phyloP scores from a whole-genome alignment of 1,284 basidiomycete genomes.

The Austroboletus rostrupii region DNA sequence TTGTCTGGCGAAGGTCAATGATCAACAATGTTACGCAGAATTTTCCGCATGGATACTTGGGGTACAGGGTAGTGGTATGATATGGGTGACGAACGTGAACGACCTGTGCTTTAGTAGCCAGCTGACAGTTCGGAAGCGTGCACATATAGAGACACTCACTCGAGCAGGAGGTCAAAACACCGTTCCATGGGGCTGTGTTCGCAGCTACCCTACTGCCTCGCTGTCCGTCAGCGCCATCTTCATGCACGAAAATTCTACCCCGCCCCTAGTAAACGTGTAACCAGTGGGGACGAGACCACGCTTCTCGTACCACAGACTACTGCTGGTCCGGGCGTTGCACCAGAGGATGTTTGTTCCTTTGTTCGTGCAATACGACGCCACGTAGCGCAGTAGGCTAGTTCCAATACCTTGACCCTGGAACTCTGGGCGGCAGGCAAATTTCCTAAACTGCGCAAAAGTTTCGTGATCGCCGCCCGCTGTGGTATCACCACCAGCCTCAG shows the following conservation, averaged over 20 bases:
- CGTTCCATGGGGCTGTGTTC: neutral
- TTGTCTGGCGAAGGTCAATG: neutral
- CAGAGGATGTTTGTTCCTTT: conserved; percentile 41
- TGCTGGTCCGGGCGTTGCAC: conserved; percentile 53
- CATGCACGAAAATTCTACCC: conserved; percentile 54
- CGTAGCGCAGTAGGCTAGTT: conserved; percentile 42
- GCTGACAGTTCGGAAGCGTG: neutral
- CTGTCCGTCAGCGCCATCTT: conserved; percentile 26
- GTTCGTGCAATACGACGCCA: conserved; percentile 36
- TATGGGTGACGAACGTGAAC: conserved; percentile 2
- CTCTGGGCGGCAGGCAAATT: conserved; percentile 53
- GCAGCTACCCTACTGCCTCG: neutral
- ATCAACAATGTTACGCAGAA: conserved; percentile 1
- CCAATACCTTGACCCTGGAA: conserved; percentile 51
- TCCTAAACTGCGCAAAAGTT: conserved; percentile 48
- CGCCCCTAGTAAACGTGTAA: conserved; percentile 47
- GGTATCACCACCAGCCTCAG: neutral
- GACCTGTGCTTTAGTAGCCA: conserved; percentile 15
- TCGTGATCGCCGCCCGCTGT: conserved; percentile 3
- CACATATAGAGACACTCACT: neutral
- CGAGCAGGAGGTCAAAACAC: neutral
- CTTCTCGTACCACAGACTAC: conserved; percentile 48
- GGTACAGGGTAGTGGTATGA: conserved; percentile 17
- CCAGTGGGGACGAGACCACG: conserved; percentile 49
- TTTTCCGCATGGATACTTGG: conserved; percentile 5